phyloP scores from a whole-genome alignment of 2,329 filamentous ascomycete species.

The Didymella glomerata region DNA sequence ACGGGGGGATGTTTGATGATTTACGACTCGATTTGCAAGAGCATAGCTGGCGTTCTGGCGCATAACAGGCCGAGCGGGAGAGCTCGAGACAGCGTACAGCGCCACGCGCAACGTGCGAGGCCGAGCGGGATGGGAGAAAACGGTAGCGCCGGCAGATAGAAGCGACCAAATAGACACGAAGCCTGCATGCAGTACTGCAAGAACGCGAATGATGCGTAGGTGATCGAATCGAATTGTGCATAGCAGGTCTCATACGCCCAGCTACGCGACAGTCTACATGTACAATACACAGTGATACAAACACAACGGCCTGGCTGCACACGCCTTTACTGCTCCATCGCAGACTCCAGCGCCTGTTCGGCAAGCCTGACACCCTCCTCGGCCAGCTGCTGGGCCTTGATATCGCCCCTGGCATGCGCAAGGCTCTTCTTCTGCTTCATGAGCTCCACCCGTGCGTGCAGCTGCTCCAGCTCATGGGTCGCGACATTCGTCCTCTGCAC shows the following conservation, averaged over 20 bases:
- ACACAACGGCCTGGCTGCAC: background rate
- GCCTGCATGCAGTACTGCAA: too few relatives aligned
- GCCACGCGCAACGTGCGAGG: too few relatives aligned
- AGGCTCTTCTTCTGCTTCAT: slow-evolving; percentile 26
- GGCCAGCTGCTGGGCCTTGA: slow-evolving; percentile 19
- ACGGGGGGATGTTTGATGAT: background rate
- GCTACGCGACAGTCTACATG: slow-evolving; percentile 27
- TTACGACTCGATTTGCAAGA: slow-evolving; percentile 1
- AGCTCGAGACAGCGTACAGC: too few relatives aligned
- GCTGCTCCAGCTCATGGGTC: slow-evolving; percentile 19
- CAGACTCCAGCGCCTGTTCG: slow-evolving; percentile 22
- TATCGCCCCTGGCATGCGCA: slow-evolving; percentile 20
- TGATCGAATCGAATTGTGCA: slow-evolving; percentile 4
- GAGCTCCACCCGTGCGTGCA: slow-evolving; percentile 24
- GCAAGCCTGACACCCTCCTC: slow-evolving; percentile 21
- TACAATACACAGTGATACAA: slow-evolving; percentile 29
- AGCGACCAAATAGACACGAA: too few relatives aligned
- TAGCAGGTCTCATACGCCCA: slow-evolving; percentile 23
- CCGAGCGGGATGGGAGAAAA: too few relatives aligned
- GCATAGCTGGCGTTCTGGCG: slow-evolving; percentile 11
- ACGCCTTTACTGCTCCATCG: slow-evolving; percentile 21
- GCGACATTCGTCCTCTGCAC: slow-evolving; percentile 29
- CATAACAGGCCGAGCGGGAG: background rate
- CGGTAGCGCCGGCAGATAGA: too few relatives aligned
- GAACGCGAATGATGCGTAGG: too few relatives aligned